Evolutionary conservation across 192 early-diverging fungal species (phyloP).

Genomic region (Umbelopsis isabellina): DNA sequence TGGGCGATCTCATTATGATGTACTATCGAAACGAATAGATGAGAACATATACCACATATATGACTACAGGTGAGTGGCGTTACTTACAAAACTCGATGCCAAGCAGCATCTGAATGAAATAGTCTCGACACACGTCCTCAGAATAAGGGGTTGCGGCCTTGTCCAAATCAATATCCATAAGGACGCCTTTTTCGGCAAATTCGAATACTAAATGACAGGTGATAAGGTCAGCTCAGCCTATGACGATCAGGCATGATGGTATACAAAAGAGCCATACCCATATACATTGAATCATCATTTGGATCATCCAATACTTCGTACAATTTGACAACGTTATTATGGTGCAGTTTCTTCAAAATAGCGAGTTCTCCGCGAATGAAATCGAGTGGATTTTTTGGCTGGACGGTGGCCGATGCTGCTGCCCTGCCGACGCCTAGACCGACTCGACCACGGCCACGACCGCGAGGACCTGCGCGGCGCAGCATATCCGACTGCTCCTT

Average conservation of each 20-base stretch:
- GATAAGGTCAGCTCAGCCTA: background rate
- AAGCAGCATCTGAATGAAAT: constrained; percentile 86
- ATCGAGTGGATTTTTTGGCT: constrained; percentile 73
- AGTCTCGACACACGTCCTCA: constrained; percentile 62
- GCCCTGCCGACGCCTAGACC: constrained; percentile 56
- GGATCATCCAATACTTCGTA: constrained; percentile 95
- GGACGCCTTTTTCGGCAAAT: constrained; percentile 79
- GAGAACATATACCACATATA: background rate
- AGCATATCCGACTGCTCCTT: constrained; percentile 61
- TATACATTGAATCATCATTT: constrained; percentile 76
- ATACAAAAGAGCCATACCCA: constrained; percentile 45
- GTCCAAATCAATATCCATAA: constrained; percentile 75
- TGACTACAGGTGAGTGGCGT: background rate
- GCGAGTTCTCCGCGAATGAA: constrained; percentile 89
- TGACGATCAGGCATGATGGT: background rate
- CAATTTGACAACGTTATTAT: constrained; percentile 84
- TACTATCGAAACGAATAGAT: constrained; percentile 48
- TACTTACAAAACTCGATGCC: constrained; percentile 93
- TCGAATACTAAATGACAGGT: constrained; percentile 75
- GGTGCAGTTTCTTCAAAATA: constrained; percentile 92
- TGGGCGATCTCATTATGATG: constrained; percentile 95
- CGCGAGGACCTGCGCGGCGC: constrained; percentile 50
- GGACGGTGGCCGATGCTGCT: constrained; percentile 23
- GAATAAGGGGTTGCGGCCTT: constrained; percentile 51
- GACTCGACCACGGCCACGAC: constrained; percentile 56